These are phyloP conservation scores for Globisporangium cylindrosporum DNA, from an alignment of 352 stramenopile genomes.

Conservation along the genomic window DNA sequence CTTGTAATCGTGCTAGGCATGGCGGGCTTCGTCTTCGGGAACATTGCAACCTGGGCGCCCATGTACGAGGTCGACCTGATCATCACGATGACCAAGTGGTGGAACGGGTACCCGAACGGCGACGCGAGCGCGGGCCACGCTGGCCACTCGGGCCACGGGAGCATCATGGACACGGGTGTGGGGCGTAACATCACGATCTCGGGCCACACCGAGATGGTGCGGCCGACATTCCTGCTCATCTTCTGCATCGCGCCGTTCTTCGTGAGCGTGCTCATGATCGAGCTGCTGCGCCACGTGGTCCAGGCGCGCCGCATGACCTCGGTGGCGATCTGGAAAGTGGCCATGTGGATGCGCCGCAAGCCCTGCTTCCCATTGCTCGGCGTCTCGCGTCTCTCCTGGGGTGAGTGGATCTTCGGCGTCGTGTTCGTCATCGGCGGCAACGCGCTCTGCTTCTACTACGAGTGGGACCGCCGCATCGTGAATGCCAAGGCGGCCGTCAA, in stretches of 20 bases:
- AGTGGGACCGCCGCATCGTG: conserved; percentile 47
- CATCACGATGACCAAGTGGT: conserved; percentile 56
- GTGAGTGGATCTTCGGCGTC: conserved; percentile 60
- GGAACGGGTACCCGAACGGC: conserved; percentile 49
- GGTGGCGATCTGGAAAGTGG: conserved; percentile 33
- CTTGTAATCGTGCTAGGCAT: conserved; percentile 34
- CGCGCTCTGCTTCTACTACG: conserved; percentile 52
- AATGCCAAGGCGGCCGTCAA: conserved; percentile 12
- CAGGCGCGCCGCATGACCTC: conserved; percentile 35
- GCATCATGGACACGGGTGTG: conserved; percentile 46
- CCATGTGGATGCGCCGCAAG: conserved; percentile 52
- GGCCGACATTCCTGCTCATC: conserved; percentile 62
- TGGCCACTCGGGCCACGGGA: conserved; percentile 32
- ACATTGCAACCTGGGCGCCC: conserved; percentile 54
- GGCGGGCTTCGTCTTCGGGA: conserved; percentile 54
- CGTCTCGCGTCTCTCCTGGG: conserved; percentile 42
- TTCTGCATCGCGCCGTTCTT: conserved; percentile 66
- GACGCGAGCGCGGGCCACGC: conserved; percentile 4
- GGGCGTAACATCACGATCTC: conserved; percentile 48
- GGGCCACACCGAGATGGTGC: conserved; percentile 68
- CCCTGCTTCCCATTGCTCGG: conserved; percentile 34
- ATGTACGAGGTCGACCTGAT: conserved; percentile 49
- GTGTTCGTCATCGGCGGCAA: conserved; percentile 61
- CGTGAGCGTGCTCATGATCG: conserved; percentile 48
- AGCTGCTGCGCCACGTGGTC: conserved; percentile 44